Base-by-base conservation (phyloP, 1,139 yeast species). In the Lodderomyces metapsilosis region DNA sequence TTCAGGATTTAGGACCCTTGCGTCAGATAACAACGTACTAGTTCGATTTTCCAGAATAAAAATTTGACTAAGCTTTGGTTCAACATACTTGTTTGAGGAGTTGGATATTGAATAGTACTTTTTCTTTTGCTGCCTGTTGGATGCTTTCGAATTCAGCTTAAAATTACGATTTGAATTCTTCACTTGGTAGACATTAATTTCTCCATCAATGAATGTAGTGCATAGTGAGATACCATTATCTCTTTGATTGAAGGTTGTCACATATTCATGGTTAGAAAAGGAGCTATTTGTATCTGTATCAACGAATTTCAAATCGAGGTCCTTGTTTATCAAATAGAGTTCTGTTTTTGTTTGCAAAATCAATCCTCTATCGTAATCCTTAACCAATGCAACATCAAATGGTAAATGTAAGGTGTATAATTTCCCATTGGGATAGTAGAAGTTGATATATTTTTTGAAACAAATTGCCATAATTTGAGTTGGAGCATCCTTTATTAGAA, bases 291-390 rank as follows among this genome's bases (percentile, higher is more conserved):
- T 37, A 31, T 37, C 40, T 13, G 32, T 37, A 23, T 37, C 40
- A 21, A 37, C 40, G 31, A 37, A 37, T 15, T 37, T 37, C 15
- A 37, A 21, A 11, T 31, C 40, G 12, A 37, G 32, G 10, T 30
- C 15, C 18, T 31, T 37, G 23, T 37, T 37, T 10, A 37, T 22
- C 15, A 37, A 30, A 16, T 37, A 37, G 6, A 37, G 33, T 56
- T 62, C 39, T 71, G 74, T 34, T 79, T 16, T 21, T 2, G 40
- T 67, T 52, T 83, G 86, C 20, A 84, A 56, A 0, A 84, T 59
- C n/a, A 85, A 53, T 0, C 96, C 95, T 17, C 73, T 71, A 36
- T 78, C 82, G 50, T 79, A 82, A 0, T 82, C 71, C 42, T 82
- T 68, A 1, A 83, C 88, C 17, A 64, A 64, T 36, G 66, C 69